A percentile compares a stretch with the other conserved stretches of the same genome.
These are phyloP conservation scores for Diaporthe vaccinii DNA, from an alignment of 2,329 filamentous ascomycete genomes.

Conservation along the genomic window DNA sequence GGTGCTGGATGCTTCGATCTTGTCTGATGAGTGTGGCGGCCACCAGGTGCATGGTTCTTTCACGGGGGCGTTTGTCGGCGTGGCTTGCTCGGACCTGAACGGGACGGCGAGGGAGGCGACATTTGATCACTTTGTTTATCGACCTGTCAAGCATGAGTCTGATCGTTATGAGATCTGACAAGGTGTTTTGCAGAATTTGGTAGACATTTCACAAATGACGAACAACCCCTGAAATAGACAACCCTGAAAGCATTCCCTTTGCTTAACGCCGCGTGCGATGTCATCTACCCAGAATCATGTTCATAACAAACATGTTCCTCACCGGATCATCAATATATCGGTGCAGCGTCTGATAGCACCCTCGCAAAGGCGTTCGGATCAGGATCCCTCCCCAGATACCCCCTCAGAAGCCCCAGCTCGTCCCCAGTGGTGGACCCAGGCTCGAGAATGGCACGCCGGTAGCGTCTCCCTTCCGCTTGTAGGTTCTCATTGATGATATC, in stretches of 20 bases:
- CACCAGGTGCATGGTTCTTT: slow-evolving; percentile 74
- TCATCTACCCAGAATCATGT: rapidly evolving
- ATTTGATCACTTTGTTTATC: slow-evolving; percentile 67
- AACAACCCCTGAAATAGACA: background rate
- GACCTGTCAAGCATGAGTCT: slow-evolving; percentile 59
- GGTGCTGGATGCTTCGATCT: slow-evolving; percentile 69
- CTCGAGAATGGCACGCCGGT: slow-evolving; percentile 2
- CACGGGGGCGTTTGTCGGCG: slow-evolving; percentile 71
- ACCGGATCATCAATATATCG: rapidly evolving
- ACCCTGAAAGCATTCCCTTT: background rate
- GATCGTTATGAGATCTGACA: slow-evolving; percentile 61
- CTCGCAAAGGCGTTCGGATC: background rate
- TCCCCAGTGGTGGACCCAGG: background rate
- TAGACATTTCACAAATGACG: background rate
- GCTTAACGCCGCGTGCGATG: background rate
- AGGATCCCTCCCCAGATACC: background rate
- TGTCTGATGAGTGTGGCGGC: slow-evolving; percentile 74
- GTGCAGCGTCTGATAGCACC: background rate
- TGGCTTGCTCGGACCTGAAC: slow-evolving; percentile 69
- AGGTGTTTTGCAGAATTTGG: no score
- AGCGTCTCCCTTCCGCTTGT: background rate
- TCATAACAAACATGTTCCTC: no score
- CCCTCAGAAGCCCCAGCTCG: background rate
- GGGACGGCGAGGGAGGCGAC: slow-evolving; percentile 60
- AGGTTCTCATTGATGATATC: background rate